These are phyloP conservation scores for Albatrellus sp. DNA, from an alignment of 1,284 basidiomycete genomes.

Conservation along the genomic window DNA sequence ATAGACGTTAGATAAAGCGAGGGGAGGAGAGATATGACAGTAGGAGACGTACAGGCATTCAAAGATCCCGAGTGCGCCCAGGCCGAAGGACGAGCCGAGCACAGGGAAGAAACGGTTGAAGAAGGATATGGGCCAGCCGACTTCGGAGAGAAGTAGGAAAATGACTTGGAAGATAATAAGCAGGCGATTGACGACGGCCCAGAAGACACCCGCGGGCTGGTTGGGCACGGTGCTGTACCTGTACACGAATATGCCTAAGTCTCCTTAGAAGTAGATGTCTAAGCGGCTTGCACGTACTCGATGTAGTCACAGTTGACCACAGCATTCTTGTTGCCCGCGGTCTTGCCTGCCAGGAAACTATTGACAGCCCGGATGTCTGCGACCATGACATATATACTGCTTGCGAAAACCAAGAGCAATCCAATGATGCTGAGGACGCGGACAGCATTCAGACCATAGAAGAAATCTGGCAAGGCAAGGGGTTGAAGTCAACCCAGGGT, in stretches of 20 bases:
- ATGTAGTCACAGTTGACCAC: conserved; percentile 65
- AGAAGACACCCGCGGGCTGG: conserved; percentile 80
- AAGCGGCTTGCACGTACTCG: conserved; percentile 31
- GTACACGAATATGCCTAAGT: conserved; percentile 2
- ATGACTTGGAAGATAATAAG: conserved; percentile 76
- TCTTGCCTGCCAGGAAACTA: conserved; percentile 33
- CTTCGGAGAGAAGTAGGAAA: conserved; percentile 69
- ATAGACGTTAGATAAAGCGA: neutral
- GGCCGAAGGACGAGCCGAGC: conserved; percentile 66
- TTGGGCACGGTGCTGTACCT: conserved; percentile 80
- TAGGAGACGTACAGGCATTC: conserved; percentile 55
- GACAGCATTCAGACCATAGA: conserved; percentile 70
- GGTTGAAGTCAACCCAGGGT: neutral
- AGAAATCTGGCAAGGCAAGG: conserved; percentile 35
- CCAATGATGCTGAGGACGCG: conserved; percentile 72
- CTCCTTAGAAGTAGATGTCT: conserved; percentile 1
- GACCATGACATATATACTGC: conserved; percentile 73
- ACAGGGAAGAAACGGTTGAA: conserved; percentile 79
- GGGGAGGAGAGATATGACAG: conserved; percentile 4
- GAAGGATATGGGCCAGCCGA: conserved; percentile 65
- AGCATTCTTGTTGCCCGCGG: conserved; percentile 16
- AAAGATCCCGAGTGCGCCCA: conserved; percentile 78
- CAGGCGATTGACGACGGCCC: conserved; percentile 75
- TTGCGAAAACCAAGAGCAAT: conserved; percentile 67
- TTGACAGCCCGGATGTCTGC: conserved; percentile 72